These are phyloP conservation scores for Trichosanthes truncata DNA, from an alignment of 306 rosid genomes.

Conservation along the genomic window DNA sequence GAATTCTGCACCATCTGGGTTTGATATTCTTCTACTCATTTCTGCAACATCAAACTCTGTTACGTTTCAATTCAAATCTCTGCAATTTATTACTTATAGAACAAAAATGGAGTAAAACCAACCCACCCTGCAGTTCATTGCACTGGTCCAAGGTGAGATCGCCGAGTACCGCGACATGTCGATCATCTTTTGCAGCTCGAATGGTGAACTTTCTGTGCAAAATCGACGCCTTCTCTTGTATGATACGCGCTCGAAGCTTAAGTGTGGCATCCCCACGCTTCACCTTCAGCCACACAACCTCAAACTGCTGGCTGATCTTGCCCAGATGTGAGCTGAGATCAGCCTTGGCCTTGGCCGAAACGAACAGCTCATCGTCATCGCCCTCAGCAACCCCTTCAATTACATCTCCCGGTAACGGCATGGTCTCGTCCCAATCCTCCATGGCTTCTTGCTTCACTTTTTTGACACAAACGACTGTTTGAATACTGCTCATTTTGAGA, in stretches of 20 bases:
- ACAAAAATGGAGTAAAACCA: not conserved
- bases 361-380: slow-evolving; percentile 22
- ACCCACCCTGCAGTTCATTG: slow-evolving; percentile 43
- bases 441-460: slow-evolving; percentile 48
- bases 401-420: slow-evolving; percentile 74
- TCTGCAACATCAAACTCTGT: slow-evolving; percentile 23
- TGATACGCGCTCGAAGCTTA: slow-evolving; percentile 40
- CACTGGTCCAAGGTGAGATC: slow-evolving; percentile 54
- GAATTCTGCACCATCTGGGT: slow-evolving; percentile 25
- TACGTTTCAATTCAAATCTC: not conserved
- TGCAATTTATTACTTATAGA: not conserved
- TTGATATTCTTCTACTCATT: slow-evolving; percentile 34
- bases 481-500: slow-evolving; percentile 22
- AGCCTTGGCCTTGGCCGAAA: slow-evolving; percentile 36
- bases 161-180: slow-evolving; percentile 47
- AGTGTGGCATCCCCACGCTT: slow-evolving; percentile 40
- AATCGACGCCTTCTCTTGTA: slow-evolving; percentile 31
- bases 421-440: slow-evolving; percentile 63
- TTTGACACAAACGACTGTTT: slow-evolving; percentile 46
- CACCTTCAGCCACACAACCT: slow-evolving; percentile 43
- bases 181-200: slow-evolving; percentile 44
- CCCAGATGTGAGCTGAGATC: slow-evolving; percentile 52
- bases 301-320: slow-evolving; percentile 26
- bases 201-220: slow-evolving; percentile 41
- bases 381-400: slow-evolving; percentile 41